phyloP scores from a whole-genome alignment of 2,329 filamentous ascomycete genomes.

The Ilyonectria destructans region DNA sequence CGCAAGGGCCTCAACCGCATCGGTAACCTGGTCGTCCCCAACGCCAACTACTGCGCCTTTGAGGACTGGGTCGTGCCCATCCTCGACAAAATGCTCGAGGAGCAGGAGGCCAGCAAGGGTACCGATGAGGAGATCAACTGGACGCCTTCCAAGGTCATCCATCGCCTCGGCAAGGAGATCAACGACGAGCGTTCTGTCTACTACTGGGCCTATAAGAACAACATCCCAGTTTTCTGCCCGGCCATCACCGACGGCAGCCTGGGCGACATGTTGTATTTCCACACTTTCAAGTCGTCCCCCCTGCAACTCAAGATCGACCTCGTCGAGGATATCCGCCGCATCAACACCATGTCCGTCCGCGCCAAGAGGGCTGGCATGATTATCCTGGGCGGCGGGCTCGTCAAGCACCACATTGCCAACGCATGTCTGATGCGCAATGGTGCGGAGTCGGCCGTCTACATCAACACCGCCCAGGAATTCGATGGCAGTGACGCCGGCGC shows the following conservation, averaged over 20 bases:
- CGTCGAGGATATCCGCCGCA: slow-evolving; percentile 91
- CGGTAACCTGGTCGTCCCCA: slow-evolving; percentile 95
- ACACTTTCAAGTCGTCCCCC: slow-evolving; percentile 93
- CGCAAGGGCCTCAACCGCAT: slow-evolving; percentile 94
- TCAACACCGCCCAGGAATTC: slow-evolving; percentile 98
- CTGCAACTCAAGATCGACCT: slow-evolving; percentile 89
- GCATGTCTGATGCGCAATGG: slow-evolving; percentile 98
- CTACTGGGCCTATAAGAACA: slow-evolving; percentile 98
- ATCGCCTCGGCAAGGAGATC: slow-evolving; percentile 92
- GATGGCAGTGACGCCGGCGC: slow-evolving; percentile 97
- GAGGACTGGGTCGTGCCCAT: slow-evolving; percentile 99
- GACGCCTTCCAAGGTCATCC: slow-evolving; percentile 95
- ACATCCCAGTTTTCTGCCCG: slow-evolving; percentile 97
- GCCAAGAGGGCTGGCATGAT: slow-evolving; percentile 95
- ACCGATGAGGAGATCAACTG: slow-evolving; percentile 83
- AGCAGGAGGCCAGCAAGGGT: slow-evolving; percentile 87
- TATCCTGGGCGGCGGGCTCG: slow-evolving; percentile 92
- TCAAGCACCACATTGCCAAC: slow-evolving; percentile 99
- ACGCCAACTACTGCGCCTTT: slow-evolving; percentile 95
- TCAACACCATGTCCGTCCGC: slow-evolving; percentile 92
- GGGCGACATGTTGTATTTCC: slow-evolving; percentile 99
- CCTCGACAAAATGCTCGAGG: slow-evolving; percentile 92
- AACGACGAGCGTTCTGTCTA: slow-evolving; percentile 93
- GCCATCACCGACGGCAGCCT: slow-evolving; percentile 95
- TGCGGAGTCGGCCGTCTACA: slow-evolving; percentile 95